Base-by-base conservation (phyloP, 1,139 yeast species). In the Scheffersomyces titani region DNA sequence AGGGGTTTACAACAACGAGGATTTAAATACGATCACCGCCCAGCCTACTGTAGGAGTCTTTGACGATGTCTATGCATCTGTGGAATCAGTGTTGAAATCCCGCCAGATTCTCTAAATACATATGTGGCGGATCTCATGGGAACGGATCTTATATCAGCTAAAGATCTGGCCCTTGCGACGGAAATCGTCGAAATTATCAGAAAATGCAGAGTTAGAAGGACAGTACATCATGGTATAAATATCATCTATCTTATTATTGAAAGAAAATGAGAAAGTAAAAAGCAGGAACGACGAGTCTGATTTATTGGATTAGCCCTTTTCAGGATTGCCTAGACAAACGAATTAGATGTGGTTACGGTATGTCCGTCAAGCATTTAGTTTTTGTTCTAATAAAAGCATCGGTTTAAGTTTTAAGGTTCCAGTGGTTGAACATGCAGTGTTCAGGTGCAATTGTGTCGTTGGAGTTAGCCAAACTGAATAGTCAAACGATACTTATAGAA, bases 1-100 rank as follows among this genome's bases (percentile, higher is more conserved):
- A 0, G 99, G 99, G 0, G 98, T 94, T 2, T 94, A 85, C 69
- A 78, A 80, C 57, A 94, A 89, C 62, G 87, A 85, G 4, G 96
- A 90, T 65, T 75, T 84, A 69, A 71, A 68, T 19, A 59, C 63
- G 11, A 68, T 74, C 3, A 61, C 63, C 16, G 78, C 84, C 7
- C 67, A 70, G 57, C 87, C 87, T 1, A 74, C 80, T 0, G 74
- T 74, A 21, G 88, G 88, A 1, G 74, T 82, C 0, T 81, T 75
- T 61, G 81, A 81, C 60, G 73, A 82, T 65, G 87, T 84, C 13
- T 70, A 72, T 48, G 80, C 75, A 6, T 84, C 84, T 0, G 84
- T 84, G 1, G 59, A 65, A 54, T 62, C 60, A 18, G 79, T 75
- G 1, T 65, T 79, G 50, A 58, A 65, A 44, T 58, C 20, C 19